Evolutionary conservation across 306 rosid species (phyloP), one percentile per base, ranked within the genome.

Genomic region (Datisca glomerata): DNA sequence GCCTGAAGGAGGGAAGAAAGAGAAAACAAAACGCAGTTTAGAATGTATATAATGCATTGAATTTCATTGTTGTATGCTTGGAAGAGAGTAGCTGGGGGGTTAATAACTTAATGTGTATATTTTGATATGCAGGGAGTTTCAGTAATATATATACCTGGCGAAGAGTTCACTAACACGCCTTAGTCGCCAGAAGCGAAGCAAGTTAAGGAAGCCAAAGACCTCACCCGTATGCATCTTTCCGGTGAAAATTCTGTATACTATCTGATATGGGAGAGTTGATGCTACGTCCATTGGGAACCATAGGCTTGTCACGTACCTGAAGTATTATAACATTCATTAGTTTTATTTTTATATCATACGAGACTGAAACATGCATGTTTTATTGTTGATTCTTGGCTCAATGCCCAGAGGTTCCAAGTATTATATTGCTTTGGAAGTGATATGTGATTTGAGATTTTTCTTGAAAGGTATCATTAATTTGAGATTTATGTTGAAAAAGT

Each of bases 181-280:
- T 44, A 87, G 72, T 43, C 94, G 75, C 97, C 97, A 87, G 17
- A 82, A 75, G 36, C 94, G 70, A 43, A 87, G 93, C 77, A 79
- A 35, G 64, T 74, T 71, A 53, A 87, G 72, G 66, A 83, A 72
- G 41, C 80, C 74, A 36, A 82, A 82, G 27, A 52, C 47, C 24
- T 52, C 61, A 19, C 50, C 57, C 8, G 35, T 35, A 21, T 35
- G 55, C 21, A 17, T 20, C 21, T 54, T 46, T 43, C 80, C 78
- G 0, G 72, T 64, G 41, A 69, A 12, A 54, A 82, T 45, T 69
- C 60, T 68, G 67, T 52, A 27, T 39, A 83, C 44, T 32, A 66
- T 47, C 60, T 64, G 69, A 71, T 79, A 67, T 37, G 97, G 97
- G 12, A 87, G 22, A 32, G 94, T 76, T 13, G 94, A 78, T 18